These are phyloP conservation scores for Marasmius fiardii DNA, from an alignment of 1,284 basidiomycete species.

Conservation along the genomic window DNA sequence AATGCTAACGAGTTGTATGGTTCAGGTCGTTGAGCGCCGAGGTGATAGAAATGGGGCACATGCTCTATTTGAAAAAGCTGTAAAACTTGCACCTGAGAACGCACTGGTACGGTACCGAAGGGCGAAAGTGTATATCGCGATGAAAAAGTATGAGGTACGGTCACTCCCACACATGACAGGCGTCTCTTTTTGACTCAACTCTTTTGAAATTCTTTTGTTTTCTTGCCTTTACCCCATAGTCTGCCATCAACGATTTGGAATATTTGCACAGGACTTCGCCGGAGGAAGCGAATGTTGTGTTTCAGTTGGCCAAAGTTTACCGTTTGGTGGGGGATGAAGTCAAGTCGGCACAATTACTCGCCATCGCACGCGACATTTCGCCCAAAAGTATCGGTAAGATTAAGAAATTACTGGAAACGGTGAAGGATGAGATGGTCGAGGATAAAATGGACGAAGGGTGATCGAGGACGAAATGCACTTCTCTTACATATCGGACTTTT, in stretches of 20 bases:
- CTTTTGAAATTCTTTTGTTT: no score
- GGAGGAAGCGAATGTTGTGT: constrained; percentile 92
- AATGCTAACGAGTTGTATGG: constrained; percentile 22
- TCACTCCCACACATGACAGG: constrained; percentile 7
- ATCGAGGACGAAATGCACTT: constrained; percentile 11
- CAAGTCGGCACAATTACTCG: constrained; percentile 81
- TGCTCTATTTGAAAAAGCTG: constrained; percentile 75
- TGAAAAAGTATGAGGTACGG: constrained; percentile 75
- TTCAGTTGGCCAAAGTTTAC: constrained; percentile 92
- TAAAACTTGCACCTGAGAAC: constrained; percentile 74
- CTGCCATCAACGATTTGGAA: constrained; percentile 72
- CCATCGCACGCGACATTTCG: constrained; percentile 82
- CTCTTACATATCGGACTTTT: no score
- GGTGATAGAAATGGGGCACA: constrained; percentile 74
- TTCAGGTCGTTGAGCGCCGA: constrained; percentile 79
- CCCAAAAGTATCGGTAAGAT: constrained; percentile 77
- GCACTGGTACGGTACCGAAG: constrained; percentile 88
- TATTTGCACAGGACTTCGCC: constrained; percentile 76
- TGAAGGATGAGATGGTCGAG: constrained; percentile 59
- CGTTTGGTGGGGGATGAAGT: constrained; percentile 72
- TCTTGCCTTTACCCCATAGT: no score
- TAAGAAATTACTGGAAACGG: constrained; percentile 70
- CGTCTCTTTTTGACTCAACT: constrained; percentile 3
- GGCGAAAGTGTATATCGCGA: constrained; percentile 82
- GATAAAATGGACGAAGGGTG: constrained; percentile 76